A percentile compares a stretch with the other conserved stretches of the same genome.
phyloP scores from a whole-genome alignment of 1,284 basidiomycete species.

The Cutaneotrichosporon sp. region DNA sequence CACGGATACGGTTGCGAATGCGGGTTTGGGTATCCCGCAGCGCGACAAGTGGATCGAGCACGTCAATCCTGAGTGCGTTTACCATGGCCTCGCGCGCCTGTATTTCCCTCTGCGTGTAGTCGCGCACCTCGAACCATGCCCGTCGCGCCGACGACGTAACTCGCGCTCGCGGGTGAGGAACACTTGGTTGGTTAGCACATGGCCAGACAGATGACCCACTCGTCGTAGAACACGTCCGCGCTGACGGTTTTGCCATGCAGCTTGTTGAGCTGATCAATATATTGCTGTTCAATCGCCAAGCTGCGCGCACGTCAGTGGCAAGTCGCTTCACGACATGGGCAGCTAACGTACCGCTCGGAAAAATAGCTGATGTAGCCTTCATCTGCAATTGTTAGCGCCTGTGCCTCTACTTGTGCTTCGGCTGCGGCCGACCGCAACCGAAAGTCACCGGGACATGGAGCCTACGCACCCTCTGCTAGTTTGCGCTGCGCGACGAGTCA shows the following conservation, averaged over 20 bases:
- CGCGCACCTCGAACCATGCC: slow-evolving; percentile 75
- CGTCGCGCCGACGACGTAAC: slow-evolving; percentile 54
- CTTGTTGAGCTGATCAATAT: slow-evolving; percentile 65
- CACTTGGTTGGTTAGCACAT: slow-evolving; percentile 1
- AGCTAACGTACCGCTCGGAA: slow-evolving; percentile 63
- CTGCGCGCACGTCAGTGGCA: slow-evolving; percentile 48
- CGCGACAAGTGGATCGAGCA: slow-evolving; percentile 60
- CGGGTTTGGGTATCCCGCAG: slow-evolving; percentile 75
- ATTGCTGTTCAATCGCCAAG: slow-evolving; percentile 72
- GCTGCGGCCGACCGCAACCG: neutral
- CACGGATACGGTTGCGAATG: slow-evolving; percentile 79
- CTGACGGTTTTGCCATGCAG: slow-evolving; percentile 65
- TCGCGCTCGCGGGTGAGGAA: slow-evolving; percentile 4
- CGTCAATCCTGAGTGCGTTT: slow-evolving; percentile 62
- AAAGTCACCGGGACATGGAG: neutral
- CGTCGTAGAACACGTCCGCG: slow-evolving; percentile 53
- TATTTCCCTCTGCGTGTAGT: slow-evolving; percentile 78
- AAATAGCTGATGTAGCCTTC: slow-evolving; percentile 78
- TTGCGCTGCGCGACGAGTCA: slow-evolving; percentile 37
- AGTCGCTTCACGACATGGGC: slow-evolving; percentile 10
- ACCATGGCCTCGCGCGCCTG: slow-evolving; percentile 72
- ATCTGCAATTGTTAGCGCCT: too few species aligned
- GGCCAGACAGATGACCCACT: slow-evolving; percentile 27
- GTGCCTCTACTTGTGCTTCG: neutral
- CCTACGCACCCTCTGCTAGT: slow-evolving; percentile 29